These are phyloP conservation scores for Endoconidiophora polonica DNA, from an alignment of 2,329 filamentous ascomycete species.

Conservation along the genomic window DNA sequence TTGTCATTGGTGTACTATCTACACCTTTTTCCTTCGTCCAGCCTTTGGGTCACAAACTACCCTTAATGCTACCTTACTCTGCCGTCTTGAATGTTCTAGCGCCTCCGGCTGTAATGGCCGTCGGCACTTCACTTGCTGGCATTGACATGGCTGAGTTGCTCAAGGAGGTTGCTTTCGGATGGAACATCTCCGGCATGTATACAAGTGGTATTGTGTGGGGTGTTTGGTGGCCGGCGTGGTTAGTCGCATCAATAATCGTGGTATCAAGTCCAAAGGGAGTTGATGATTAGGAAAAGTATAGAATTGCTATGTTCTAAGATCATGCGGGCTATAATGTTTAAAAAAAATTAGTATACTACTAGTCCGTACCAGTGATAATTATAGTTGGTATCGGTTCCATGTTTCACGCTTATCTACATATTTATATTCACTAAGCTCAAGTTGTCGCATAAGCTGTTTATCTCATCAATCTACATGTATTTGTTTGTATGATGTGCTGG, in stretches of 20 bases:
- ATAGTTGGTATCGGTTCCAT: no score
- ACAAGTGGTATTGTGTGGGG: conserved; percentile 84
- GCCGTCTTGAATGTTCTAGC: conserved; percentile 38
- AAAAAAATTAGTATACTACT: no score
- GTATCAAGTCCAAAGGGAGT: conserved; percentile 17
- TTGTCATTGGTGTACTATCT: conserved; percentile 67
- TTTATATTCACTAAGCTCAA: no score
- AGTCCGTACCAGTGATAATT: no score
- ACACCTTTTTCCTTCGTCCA: conserved; percentile 62
- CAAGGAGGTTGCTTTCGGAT: conserved; percentile 63
- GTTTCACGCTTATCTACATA: no score
- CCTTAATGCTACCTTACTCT: conserved; percentile 24
- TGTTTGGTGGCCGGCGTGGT: conserved; percentile 90
- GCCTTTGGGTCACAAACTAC: conserved; percentile 26
- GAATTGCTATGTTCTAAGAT: no score
- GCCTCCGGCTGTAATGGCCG: conserved; percentile 39
- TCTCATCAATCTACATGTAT: no score
- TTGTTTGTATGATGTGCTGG: no score
- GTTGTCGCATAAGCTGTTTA: no score
- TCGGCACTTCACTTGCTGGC: conserved; percentile 26
- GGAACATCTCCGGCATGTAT: conserved; percentile 80
- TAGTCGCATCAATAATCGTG: conserved; percentile 43
- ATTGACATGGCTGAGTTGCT: conserved; percentile 41
- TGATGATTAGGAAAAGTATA: no score
- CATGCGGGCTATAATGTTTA: no score